These are phyloP conservation scores for Pleurotus sapidus DNA, from an alignment of 768 basidiomycete genomes.

Conservation along the genomic window DNA sequence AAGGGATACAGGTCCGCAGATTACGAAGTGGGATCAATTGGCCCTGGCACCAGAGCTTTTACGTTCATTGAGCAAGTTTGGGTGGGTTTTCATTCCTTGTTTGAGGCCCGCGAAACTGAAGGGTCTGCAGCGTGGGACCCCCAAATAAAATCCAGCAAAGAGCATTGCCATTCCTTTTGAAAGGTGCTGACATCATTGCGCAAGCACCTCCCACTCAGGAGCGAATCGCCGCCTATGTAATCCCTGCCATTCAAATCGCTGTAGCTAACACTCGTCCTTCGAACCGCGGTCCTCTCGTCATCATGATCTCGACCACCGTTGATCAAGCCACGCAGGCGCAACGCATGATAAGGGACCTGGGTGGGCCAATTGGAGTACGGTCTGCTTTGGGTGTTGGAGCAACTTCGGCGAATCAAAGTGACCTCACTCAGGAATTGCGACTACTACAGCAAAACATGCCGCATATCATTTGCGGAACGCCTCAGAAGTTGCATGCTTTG, in stretches of 20 bases:
- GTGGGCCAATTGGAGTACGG: constrained; percentile 88
- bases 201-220: constrained; percentile 99
- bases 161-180: constrained; percentile 91
- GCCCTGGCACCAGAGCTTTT: constrained; percentile 83
- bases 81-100: constrained; percentile 50
- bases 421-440: constrained; percentile 74
- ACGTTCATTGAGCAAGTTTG: constrained; percentile 88
- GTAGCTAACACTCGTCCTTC: constrained; percentile 63
- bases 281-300: constrained; percentile 78
- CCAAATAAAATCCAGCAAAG: constrained; percentile 99
- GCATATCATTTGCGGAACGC: constrained; percentile 95
- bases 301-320: constrained; percentile 97
- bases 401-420: constrained; percentile 51
- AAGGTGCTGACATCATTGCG: constrained; percentile 95
- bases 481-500: constrained; percentile 91
- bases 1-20: constrained; percentile 74
- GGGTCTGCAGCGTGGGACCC: constrained; percentile 73
- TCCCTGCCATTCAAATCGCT: constrained; percentile 84
- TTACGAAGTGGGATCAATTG: constrained; percentile 97
- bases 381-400: constrained; percentile 87
- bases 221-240: constrained; percentile 95
- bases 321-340: constrained; percentile 98
- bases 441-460: constrained; percentile 89
- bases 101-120: not conserved
- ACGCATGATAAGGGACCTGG: constrained; percentile 91